Evolutionary conservation across 768 basidiomycete genomes (phyloP).

Genomic region (Mycena metata): DNA sequence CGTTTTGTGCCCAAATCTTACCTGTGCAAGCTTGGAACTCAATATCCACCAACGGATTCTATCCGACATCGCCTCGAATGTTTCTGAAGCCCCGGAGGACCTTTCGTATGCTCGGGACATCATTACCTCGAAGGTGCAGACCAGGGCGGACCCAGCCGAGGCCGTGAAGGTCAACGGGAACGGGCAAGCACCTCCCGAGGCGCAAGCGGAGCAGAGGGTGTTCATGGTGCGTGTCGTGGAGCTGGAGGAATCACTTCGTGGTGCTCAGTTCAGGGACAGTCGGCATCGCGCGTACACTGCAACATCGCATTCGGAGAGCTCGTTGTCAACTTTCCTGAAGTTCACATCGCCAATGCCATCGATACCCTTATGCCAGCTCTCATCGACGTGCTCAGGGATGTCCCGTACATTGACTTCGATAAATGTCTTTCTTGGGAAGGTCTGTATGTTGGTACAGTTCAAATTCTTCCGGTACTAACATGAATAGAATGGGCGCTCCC

Average conservation of each 20-base stretch:
- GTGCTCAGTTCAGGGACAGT: slow-evolving; percentile 53
- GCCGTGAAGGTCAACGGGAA: slow-evolving; percentile 45
- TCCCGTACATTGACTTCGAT: slow-evolving; percentile 85
- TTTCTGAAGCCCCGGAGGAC: slow-evolving; percentile 63
- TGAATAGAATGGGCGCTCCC: slow-evolving; percentile 87
- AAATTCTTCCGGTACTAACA: slow-evolving; percentile 7
- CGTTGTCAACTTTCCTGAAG: slow-evolving; percentile 71
- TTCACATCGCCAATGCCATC: slow-evolving; percentile 63
- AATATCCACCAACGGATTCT: slow-evolving; percentile 84
- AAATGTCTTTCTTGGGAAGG: slow-evolving; percentile 85
- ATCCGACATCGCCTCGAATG: slow-evolving; percentile 76
- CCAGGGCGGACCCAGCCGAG: slow-evolving; percentile 47
- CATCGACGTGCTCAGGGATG: slow-evolving; percentile 76
- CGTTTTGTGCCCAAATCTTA: slow-evolving; percentile 9
- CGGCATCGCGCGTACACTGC: slow-evolving; percentile 79
- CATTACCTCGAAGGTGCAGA: slow-evolving; percentile 73
- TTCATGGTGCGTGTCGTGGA: slow-evolving; percentile 67
- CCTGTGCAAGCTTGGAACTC: slow-evolving; percentile 72
- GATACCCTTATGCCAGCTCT: slow-evolving; percentile 71
- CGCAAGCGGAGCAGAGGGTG: slow-evolving; percentile 51
- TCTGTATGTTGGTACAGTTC: slow-evolving; percentile 44
- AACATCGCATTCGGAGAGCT: slow-evolving; percentile 89
- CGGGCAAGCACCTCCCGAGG: slow-evolving; percentile 41
- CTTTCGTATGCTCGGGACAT: slow-evolving; percentile 64
- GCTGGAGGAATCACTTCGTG: slow-evolving; percentile 11